Evolutionary conservation across 2,329 filamentous ascomycete genomes (phyloP).

Genomic region (Periconia sp.): DNA sequence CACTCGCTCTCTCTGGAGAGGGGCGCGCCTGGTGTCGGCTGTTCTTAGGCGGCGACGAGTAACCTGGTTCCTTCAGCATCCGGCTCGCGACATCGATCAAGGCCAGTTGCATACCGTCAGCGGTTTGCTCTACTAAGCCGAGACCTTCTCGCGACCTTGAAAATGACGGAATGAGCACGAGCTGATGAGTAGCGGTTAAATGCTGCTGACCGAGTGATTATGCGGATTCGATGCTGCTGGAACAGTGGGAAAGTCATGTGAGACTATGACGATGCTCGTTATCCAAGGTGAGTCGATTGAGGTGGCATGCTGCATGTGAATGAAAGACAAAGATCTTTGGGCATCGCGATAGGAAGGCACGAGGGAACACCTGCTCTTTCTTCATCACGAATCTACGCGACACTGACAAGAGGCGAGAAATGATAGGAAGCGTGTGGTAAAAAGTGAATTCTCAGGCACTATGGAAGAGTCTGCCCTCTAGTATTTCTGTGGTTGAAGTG

Average conservation of each 20-base stretch:
- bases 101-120: conserved; percentile 35
- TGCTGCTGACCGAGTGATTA: conserved; percentile 39
- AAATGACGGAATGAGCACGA: conserved; percentile 31
- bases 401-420: no score
- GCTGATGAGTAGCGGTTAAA: conserved; percentile 32
- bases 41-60: conserved; percentile 30
- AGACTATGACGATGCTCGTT: conserved; percentile 47
- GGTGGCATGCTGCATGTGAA: no score
- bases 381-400: not conserved
- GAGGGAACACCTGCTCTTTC: conserved; percentile 11
- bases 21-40: conserved; percentile 17
- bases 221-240: conserved; percentile 41
- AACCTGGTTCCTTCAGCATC: conserved; percentile 44
- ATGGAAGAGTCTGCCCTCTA: no score
- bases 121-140: conserved; percentile 15
- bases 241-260: conserved; percentile 46
- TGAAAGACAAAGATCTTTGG: no score
- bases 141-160: no score
- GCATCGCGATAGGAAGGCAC: conserved; percentile 19
- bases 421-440: no score
- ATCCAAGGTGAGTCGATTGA: conserved; percentile 37
- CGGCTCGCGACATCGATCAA: conserved; percentile 36
- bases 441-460: no score
- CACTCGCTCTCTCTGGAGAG: conserved; percentile 23
- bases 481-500: no score